These are phyloP conservation scores for Talaromyces verruculosus DNA, from an alignment of 2,329 filamentous ascomycete species.

Conservation along the genomic window DNA sequence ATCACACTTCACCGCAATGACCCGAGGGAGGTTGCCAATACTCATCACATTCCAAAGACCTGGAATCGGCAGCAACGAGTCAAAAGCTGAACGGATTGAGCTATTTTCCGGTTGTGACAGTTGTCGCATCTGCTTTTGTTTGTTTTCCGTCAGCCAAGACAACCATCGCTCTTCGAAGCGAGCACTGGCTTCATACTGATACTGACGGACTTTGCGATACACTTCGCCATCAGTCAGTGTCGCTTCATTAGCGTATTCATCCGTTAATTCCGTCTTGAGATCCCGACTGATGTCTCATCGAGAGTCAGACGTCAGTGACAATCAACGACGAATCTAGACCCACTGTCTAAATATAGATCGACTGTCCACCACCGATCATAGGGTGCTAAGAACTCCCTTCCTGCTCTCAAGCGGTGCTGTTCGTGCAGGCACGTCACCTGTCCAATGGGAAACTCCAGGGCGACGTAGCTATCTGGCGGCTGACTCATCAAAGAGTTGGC, in stretches of 20 bases:
- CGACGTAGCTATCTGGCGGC: neutral
- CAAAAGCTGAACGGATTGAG: constrained; percentile 8
- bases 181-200: constrained; percentile 13
- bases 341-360: constrained; percentile 11
- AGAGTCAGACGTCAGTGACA: constrained; percentile 11
- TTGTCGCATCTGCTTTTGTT: constrained; percentile 23
- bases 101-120: constrained; percentile 17
- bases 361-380: neutral
- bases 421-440: neutral
- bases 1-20: constrained; percentile 6
- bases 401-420: neutral
- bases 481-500: neutral
- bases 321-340: neutral
- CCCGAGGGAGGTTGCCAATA: constrained; percentile 1
- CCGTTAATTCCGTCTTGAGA: constrained; percentile 15
- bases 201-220: constrained; percentile 12
- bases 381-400: constrained; percentile 7
- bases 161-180: constrained; percentile 25
- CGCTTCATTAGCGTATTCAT: constrained; percentile 19
- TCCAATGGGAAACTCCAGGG: neutral
- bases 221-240: constrained; percentile 5
- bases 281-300: constrained; percentile 14
- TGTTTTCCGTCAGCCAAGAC: constrained; percentile 23
- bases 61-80: constrained; percentile 11
- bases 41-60: constrained; percentile 8